Evolutionary conservation across 192 early-diverging fungal species (phyloP), one percentile per base, ranked within the genome.

Genomic region (Diversispora epigaea): DNA sequence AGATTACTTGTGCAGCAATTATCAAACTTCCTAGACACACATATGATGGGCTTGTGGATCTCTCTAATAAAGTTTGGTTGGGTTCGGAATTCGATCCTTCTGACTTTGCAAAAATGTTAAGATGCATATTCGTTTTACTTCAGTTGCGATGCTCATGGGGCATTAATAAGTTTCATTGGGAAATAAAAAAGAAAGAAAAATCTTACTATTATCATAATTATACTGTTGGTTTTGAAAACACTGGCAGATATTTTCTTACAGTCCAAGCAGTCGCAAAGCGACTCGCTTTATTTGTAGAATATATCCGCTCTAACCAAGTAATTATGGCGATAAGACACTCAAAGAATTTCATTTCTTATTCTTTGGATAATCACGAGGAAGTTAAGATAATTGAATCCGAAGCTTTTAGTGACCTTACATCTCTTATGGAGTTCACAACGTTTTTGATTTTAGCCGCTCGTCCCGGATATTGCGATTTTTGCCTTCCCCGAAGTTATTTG

Each of bases 81-180:
- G 2, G 4, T 43, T 0, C 46, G 12, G 47, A 76, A 8, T 12
- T 75, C 60, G 39, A 80, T 25, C 8, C 75, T n/a, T 22, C 74
- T 75, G 46, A 83, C 65, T 57, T 83, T 80, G 22, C 77, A 65
- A 0, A 66, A 39, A 45, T 77, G 49, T 47, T 79, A 69, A 79
- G 79, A 79, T 39, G 66, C 75, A 58, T 72, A 6, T 47, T 72
- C 25, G 15, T 72, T 72, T 25, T 46, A 2, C 71, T 60, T 5
- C 57, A 57, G 9, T 10, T 60, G 10, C 55, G 12, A 7, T 43
- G 46, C 40, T 40, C 11, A 43, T 11, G 4, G 19, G 55, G 19
- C 12, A 46, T 72, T 47, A 10, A 72, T 15, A 22, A 72, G 44
- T 21, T 72, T n/a, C 4, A 61, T 46, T 25, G 15, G 11, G 21